Evolutionary conservation across 768 basidiomycete genomes (phyloP).

Genomic region (Leccinum variicolor): DNA sequence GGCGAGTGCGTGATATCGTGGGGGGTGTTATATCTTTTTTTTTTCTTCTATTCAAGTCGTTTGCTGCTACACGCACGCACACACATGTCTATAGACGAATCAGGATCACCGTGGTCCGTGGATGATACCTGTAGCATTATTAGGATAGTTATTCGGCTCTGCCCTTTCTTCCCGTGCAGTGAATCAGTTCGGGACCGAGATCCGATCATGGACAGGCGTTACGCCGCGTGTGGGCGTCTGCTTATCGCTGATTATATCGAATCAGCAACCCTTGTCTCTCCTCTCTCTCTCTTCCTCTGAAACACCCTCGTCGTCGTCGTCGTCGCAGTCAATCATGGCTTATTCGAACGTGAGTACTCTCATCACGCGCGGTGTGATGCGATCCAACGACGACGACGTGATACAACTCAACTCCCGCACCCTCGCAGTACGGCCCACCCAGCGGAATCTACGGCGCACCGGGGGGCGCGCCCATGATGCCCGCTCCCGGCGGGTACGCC

Average conservation of each 20-base stretch:
- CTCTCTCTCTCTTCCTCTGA: neutral
- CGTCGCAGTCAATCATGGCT: slow-evolving; percentile 13
- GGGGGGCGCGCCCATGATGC: neutral
- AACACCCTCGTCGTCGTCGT: neutral
- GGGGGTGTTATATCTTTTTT: too few species aligned
- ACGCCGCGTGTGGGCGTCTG: neutral
- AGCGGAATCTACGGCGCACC: neutral
- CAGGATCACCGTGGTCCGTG: slow-evolving; percentile 6
- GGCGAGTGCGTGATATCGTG: slow-evolving; percentile 25
- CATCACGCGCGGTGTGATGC: neutral
- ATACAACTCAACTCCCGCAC: neutral
- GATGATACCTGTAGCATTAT: slow-evolving; percentile 37
- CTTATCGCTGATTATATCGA: slow-evolving; percentile 15
- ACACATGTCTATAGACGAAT: slow-evolving; percentile 16
- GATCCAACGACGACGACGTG: neutral
- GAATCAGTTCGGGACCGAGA: neutral
- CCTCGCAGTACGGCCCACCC: neutral
- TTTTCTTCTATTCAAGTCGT: too few species aligned
- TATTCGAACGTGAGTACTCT: slow-evolving; percentile 17
- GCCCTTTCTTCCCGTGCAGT: neutral
- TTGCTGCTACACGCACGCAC: neutral
- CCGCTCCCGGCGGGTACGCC: neutral
- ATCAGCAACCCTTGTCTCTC: neutral
- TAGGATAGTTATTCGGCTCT: slow-evolving; percentile 23
- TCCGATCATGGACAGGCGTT: neutral